Conservation (phyloP, 2,329 filamentous ascomycete species). For the Monilinia aucupariae region DNA sequence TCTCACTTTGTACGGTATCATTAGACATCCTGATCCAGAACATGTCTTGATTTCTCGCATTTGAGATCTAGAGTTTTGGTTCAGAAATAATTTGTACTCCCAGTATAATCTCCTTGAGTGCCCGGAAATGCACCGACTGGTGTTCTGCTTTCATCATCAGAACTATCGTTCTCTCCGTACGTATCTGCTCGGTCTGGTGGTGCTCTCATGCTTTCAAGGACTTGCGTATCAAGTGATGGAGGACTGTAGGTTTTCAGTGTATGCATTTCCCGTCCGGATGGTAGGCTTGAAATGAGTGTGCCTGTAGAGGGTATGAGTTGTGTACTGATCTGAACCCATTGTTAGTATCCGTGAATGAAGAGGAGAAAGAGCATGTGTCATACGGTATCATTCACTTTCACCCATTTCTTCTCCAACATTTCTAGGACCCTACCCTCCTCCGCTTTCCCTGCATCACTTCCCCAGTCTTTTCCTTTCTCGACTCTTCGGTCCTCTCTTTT, state of each 20-base stretch:
- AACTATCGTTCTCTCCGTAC: slow-evolving; percentile 40
- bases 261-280: slow-evolving; percentile 83
- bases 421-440: slow-evolving; percentile 84
- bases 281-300: slow-evolving; percentile 70
- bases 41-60: background rate
- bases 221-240: slow-evolving; percentile 58
- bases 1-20: background rate
- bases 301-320: slow-evolving; percentile 68
- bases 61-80: background rate
- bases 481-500: slow-evolving; percentile 73
- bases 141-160: slow-evolving; percentile 29
- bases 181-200: slow-evolving; percentile 45
- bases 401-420: slow-evolving; percentile 84
- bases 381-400: slow-evolving; percentile 87
- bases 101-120: slow-evolving; percentile 39
- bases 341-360: slow-evolving; percentile 11
- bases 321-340: slow-evolving; percentile 62
- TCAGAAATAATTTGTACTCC: slow-evolving; percentile 31
- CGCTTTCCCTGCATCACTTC: slow-evolving; percentile 73
- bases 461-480: slow-evolving; percentile 69
- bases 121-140: slow-evolving; percentile 50
- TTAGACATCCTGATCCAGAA: background rate
- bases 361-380: slow-evolving; percentile 33
- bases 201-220: slow-evolving; percentile 57
- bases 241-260: slow-evolving; percentile 61